Base-by-base conservation (phyloP, 192 early-diverging fungal genomes). In the Linnemannia exigua region DNA sequence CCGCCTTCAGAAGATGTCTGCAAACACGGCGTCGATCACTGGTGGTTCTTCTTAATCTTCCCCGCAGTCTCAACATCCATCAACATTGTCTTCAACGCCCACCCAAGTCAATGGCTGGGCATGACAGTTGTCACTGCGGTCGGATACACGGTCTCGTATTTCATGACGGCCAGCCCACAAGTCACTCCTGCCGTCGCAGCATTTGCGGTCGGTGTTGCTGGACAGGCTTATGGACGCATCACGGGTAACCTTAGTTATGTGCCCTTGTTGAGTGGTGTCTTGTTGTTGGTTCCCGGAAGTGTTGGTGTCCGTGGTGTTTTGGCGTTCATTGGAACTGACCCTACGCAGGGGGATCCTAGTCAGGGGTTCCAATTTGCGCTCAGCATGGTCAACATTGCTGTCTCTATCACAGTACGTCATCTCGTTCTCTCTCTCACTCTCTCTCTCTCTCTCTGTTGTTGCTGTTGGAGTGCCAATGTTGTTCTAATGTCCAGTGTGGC, bases 261-360 rank as follows among this genome's bases (percentile, higher is more conserved):
- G 44, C 95, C 95, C 17, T 92, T 97, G 48, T 86, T 97, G 38
- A 93, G 94, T 67, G 97, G 96, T 35, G 94, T 97, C 9, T 85
- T 95, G 61, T 86, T 97, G 48, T 88, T 97, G 79, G 96, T 97
- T 0, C 97, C 97, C 9, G 96, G 96, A 63, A 93, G 91, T 81
- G 84, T 97, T n/a, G 95, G 95, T 47, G 82, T 84, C 20, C 36
- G 77, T 33, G 67, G 76, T 63, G 92, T 97, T 20, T 85, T 96
- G 66, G 90, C 92, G 0, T 92, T 96, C 54, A 90, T 95, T 44
- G 90, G 89, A 0, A 87, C 87, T 47, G 89, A 91, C 36, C 86
- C 88, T 25, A 88, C 79, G 2, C 87, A 85, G 37, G 91, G 90
- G 0, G 89, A 91, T 48, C 86, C 88, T 33, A 88, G 80, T 16